Evolutionary conservation across 2,329 filamentous ascomycete genomes (phyloP), one percentile per base, ranked within the genome.

Genomic region (Paecilomyces niveus): DNA sequence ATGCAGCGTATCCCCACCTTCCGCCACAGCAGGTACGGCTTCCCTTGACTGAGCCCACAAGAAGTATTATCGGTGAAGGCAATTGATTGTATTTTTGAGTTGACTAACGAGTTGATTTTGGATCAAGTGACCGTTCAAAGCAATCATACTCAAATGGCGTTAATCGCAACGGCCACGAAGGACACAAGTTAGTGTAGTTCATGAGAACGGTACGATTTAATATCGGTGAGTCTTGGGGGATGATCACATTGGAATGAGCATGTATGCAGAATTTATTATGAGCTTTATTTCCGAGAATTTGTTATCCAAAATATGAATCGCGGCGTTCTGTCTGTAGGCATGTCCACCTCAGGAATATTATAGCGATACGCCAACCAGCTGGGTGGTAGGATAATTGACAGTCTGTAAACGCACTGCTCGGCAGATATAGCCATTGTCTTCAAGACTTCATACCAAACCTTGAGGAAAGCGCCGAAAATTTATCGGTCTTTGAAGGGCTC

Each of bases 21-120:
- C 87, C 89, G 66, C 84, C 89, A 63, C 91, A 95, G 74, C 90
- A 92, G 80, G 90, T 92, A 81, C 72, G 83, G 76, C 52, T 53
- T 51, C 35, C 13, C 8, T 53, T 64, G n/a, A 59, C 24, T 51
- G 53, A 52, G 29, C 31, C 3, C 55, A 52, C 31, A 52, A 21
- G 45, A 50, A 57, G 45, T 55, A 53, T 57, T 58, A 45, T 45
- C 15, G 39, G 10, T 15, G 5, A 33, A 33, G 32, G 32, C 32
- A 33, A 15, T 3, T 15, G 13, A 13, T 33, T 33, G 13, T 5
- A 29, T 29, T 29, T 29, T 33, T 33, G 32, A 3, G 32, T 33
- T 33, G 10, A 45, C 39, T 45, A 45, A 45, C 18, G 39, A 45
- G 39, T 18, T 45, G 39, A 4, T 45, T 45, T 15, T 45, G 15